phyloP scores from a whole-genome alignment of 192 early-diverging fungal genomes.

The Helicostylum pulchrum region DNA sequence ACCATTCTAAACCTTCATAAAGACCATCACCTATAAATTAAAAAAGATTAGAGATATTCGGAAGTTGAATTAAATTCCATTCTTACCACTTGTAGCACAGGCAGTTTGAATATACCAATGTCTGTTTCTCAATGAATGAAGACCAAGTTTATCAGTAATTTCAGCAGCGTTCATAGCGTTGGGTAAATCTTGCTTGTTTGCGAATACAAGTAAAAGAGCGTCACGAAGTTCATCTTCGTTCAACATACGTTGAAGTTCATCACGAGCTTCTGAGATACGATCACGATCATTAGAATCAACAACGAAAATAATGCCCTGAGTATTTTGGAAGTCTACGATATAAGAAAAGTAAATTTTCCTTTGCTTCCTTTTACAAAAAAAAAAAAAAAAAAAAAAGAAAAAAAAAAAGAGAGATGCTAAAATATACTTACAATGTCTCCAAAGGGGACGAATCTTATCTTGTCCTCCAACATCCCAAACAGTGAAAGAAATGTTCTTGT shows the following conservation, averaged over 20 bases:
- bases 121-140: slow-evolving; percentile 76
- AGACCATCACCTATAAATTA: slow-evolving; percentile 86
- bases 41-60: background rate
- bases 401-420: background rate
- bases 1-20: slow-evolving; percentile 97
- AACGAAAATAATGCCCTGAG: slow-evolving; percentile 95
- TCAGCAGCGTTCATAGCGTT: slow-evolving; percentile 93
- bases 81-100: slow-evolving; percentile 71
- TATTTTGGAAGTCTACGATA: slow-evolving; percentile 87
- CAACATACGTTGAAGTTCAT: slow-evolving; percentile 93
- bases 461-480: slow-evolving; percentile 99
- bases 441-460: slow-evolving; percentile 97
- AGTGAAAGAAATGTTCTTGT: slow-evolving; percentile 98
- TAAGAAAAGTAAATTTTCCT: background rate
- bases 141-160: slow-evolving; percentile 91
- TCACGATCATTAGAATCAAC: slow-evolving; percentile 97
- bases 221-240: slow-evolving; percentile 95
- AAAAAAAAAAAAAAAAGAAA: background rate
- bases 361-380: background rate
- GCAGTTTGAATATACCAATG: slow-evolving; percentile 93
- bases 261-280: slow-evolving; percentile 88
- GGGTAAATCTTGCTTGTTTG: slow-evolving; percentile 99
- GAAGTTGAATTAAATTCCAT: background rate
- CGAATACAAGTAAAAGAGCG: slow-evolving; percentile 89
- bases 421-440: slow-evolving; percentile 85